Evolutionary conservation across 1,284 basidiomycete genomes (phyloP), one percentile per base, ranked within the genome.

Genomic region (Sporisorium exsertum): DNA sequence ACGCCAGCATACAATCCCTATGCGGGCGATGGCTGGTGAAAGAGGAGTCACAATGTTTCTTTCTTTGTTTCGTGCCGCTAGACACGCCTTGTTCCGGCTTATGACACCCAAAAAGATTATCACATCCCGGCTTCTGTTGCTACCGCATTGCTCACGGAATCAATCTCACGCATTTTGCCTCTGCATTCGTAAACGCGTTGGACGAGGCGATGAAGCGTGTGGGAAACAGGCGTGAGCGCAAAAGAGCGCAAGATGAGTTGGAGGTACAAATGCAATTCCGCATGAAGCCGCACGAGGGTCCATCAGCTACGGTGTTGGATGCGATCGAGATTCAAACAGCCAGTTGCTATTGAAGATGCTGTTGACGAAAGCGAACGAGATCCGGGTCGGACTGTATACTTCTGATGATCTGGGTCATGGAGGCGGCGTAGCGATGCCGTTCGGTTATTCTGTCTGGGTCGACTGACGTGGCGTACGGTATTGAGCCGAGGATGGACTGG

Each of bases 1-100:
- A 78, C 77, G 16, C 77, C 77, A 16, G 77, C 58, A 10, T 76
- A 77, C 66, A 63, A 76, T 22, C 77, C 77, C 16, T 79, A 72
- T n/a, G 55, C 26, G 15, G 77, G 53, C 26, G 77, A 69, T 13
- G 80, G 77, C 13, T 69, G 78, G n/a, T 65, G 58, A 43, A 81
- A 60, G 22, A 77, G 40, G 32, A 10, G 0, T 43, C 40, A 20
- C 3, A 16, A 43, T 20, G n/a, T 20, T 6, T 12, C 22, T 37
- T n/a, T 59, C 15, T n/a, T 15, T 37, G 18, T 15, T 43, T 20
- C n/a, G 20, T 51, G 13, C 27, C 15, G 26, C 4, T n/a, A n/a
- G 49, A 20, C n/a, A 27, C 15, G 22, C 20, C 18, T 22, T 18
- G 32, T 18, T 22, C 32, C 20, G 24, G 15, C 6, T 18, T 16